phyloP scores from a whole-genome alignment of 176 grass and related monocot genomes.

The Elymus sibiricus region DNA sequence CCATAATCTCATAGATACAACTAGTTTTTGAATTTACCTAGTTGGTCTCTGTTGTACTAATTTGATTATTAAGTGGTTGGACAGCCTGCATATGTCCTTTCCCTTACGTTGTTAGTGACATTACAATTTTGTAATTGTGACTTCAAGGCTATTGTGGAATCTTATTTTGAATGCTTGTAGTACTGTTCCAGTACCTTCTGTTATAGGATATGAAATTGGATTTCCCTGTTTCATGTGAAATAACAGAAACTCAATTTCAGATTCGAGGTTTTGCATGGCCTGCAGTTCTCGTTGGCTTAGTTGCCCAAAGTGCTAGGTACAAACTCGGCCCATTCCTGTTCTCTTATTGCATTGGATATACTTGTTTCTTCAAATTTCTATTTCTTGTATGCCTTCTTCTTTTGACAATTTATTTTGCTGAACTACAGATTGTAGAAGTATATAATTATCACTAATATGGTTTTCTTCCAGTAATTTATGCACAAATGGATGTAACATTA shows the following conservation, averaged over 20 bases:
- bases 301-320: constrained; percentile 99
- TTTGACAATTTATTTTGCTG: constrained; percentile 9
- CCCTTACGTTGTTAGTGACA: background rate
- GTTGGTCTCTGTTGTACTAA: background rate
- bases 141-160: background rate
- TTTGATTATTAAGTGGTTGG: background rate
- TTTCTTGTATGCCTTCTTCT: background rate
- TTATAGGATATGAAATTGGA: constrained; percentile 11
- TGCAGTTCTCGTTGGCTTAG: constrained; percentile 94
- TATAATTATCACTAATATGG: background rate
- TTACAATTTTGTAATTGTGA: background rate
- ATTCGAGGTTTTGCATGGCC: constrained; percentile 97
- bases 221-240: constrained; percentile 4
- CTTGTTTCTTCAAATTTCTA: background rate
- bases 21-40: background rate
- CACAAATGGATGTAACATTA: background rate
- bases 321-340: constrained; percentile 7
- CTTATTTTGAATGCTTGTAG: background rate
- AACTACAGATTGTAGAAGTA: background rate
- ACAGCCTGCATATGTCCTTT: background rate
- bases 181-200: background rate
- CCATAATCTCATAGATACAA: background rate
- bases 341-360: background rate
- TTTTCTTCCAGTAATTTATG: background rate
- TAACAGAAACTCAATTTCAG: constrained; percentile 52